These are phyloP conservation scores for Paraglomus occultum DNA, from an alignment of 192 early-diverging fungal genomes.

Conservation along the genomic window DNA sequence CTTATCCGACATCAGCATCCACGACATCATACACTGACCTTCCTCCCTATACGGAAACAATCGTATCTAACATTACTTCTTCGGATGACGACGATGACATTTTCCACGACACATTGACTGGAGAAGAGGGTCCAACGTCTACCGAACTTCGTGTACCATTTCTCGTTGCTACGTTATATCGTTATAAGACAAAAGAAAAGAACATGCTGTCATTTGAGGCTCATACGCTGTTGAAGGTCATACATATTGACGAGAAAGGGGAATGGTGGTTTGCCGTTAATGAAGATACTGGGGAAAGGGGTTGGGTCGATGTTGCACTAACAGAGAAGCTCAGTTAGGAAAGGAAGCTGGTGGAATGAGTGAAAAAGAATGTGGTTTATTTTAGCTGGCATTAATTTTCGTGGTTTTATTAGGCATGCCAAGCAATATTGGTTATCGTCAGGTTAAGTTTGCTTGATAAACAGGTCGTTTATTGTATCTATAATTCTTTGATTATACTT, in stretches of 20 bases:
- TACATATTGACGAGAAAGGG: slow-evolving; percentile 17
- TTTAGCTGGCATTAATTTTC: too few relatives aligned
- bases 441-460: too few relatives aligned
- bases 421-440: too few relatives aligned
- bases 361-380: too few relatives aligned
- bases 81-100: slow-evolving; percentile 29
- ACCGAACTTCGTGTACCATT: not conserved
- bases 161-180: slow-evolving; percentile 18
- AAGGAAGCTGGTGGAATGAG: too few relatives aligned
- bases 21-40: too few relatives aligned
- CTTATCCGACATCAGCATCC: too few relatives aligned
- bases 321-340: not conserved
- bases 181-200: slow-evolving; percentile 34
- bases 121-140: not conserved
- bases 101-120: slow-evolving; percentile 24
- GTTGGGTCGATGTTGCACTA: slow-evolving; percentile 24
- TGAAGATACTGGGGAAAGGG: slow-evolving; percentile 17
- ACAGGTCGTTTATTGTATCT: too few relatives aligned
- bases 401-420: too few relatives aligned
- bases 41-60: too few relatives aligned
- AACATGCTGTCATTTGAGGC: slow-evolving; percentile 38
- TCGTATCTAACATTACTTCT: too few relatives aligned
- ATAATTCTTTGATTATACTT: too few relatives aligned
- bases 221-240: slow-evolving; percentile 1
- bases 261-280: slow-evolving; percentile 28